Evolutionary conservation across 495 filamentous ascomycete species (phyloP).

Genomic region (Delitschia confertaspora): DNA sequence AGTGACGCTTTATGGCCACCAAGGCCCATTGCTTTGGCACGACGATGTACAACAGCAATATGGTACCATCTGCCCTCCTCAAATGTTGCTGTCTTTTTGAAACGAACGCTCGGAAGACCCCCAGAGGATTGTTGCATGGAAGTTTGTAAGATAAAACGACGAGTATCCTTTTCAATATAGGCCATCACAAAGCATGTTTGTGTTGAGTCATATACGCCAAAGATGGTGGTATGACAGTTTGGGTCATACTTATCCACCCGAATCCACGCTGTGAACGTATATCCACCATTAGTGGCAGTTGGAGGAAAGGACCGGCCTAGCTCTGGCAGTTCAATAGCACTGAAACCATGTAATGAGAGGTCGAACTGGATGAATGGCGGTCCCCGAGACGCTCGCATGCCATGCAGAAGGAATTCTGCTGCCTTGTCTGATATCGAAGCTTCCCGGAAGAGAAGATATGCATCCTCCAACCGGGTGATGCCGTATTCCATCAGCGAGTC

Average conservation of each 20-base stretch:
- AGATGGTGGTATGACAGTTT: slow-evolving; percentile 82
- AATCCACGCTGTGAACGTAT: slow-evolving; percentile 83
- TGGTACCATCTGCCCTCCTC: slow-evolving; percentile 79
- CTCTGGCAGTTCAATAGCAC: slow-evolving; percentile 77
- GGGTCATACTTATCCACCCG: slow-evolving; percentile 77
- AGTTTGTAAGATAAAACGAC: slow-evolving; percentile 91
- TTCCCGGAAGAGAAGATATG: slow-evolving; percentile 61
- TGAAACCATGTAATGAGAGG: slow-evolving; percentile 74
- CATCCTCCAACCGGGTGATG: slow-evolving; percentile 67
- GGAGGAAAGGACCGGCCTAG: slow-evolving; percentile 78
- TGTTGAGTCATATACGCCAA: slow-evolving; percentile 85
- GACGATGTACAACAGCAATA: slow-evolving; percentile 73
- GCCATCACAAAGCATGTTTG: slow-evolving; percentile 91
- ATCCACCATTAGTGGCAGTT: slow-evolving; percentile 59
- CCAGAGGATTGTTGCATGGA: slow-evolving; percentile 60
- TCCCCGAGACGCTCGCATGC: slow-evolving; percentile 59
- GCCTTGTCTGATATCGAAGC: slow-evolving; percentile 52
- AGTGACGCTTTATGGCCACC: slow-evolving; percentile 74
- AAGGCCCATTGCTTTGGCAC: slow-evolving; percentile 49
- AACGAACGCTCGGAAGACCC: slow-evolving; percentile 78
- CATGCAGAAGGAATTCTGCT: slow-evolving; percentile 63
- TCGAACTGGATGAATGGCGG: slow-evolving; percentile 92
- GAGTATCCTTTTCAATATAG: slow-evolving; percentile 91
- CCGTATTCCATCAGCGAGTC: slow-evolving; percentile 56
- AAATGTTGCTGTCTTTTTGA: slow-evolving; percentile 68